phyloP scores from a whole-genome alignment of 1,284 basidiomycete species.

The Austroboletus niveus region DNA sequence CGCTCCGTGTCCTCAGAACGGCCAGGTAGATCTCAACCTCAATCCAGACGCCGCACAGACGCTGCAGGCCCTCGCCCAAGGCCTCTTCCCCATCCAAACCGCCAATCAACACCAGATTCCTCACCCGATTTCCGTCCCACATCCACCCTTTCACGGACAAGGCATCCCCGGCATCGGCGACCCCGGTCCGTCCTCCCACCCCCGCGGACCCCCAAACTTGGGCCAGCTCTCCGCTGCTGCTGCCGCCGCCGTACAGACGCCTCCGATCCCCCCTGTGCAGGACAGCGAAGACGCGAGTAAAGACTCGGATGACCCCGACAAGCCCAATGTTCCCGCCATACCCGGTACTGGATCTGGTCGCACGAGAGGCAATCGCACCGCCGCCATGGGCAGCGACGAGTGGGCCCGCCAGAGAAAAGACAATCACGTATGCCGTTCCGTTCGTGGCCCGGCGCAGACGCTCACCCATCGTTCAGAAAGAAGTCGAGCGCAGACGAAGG shows the following conservation, averaged over 20 bases:
- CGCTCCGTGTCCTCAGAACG: constrained; percentile 13
- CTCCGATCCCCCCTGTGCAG: constrained; percentile 34
- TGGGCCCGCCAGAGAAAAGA: constrained; percentile 83
- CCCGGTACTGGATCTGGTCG: constrained; percentile 37
- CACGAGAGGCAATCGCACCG: constrained; percentile 45
- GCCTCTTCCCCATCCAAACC: constrained; percentile 27
- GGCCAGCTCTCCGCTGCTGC: constrained; percentile 56
- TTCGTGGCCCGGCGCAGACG: not conserved
- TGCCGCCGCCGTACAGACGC: constrained; percentile 38
- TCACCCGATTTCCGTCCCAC: constrained; percentile 22
- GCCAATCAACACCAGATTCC: constrained; percentile 25
- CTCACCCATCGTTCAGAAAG: constrained; percentile 66
- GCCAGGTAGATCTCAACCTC: constrained; percentile 25
- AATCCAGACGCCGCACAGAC: constrained; percentile 29
- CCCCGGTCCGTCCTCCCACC: constrained; percentile 72
- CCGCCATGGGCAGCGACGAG: constrained; percentile 70
- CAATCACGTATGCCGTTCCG: constrained; percentile 62
- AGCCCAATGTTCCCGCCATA: constrained; percentile 15
- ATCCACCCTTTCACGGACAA: constrained; percentile 13
- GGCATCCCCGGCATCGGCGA: constrained; percentile 44
- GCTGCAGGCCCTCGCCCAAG: constrained; percentile 30
- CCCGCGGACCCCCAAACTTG: constrained; percentile 64
- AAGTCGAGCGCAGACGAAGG: constrained; percentile 90
- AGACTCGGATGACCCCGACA: constrained; percentile 36
- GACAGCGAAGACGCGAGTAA: constrained; percentile 38